Base-by-base conservation (phyloP, 2,329 filamentous ascomycete genomes). In the Claviceps citrina region DNA sequence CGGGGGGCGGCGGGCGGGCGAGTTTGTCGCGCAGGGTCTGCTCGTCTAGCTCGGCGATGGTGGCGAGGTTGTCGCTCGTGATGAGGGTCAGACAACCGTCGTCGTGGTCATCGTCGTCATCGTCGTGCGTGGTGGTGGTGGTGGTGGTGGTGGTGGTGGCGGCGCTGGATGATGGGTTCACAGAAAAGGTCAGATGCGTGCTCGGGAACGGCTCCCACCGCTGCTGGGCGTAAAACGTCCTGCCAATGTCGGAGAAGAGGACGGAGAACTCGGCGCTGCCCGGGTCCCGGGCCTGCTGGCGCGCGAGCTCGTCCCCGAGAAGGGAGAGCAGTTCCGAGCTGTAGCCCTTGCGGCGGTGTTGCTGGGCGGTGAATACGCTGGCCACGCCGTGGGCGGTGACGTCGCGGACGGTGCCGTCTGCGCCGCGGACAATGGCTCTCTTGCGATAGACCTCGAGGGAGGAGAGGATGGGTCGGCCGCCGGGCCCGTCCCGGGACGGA, bases 221-320 rank as follows among this genome's bases (percentile, higher is more conserved):
- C 46, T 76, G 68, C 25, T 66, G 68, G 3, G 80, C 73, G 61
- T 95, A 95, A 60, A 86, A 95, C 30, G 65, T 64, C 65, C 84
- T 81, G 16, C 87, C 84, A 47, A 93, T 86, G 51, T 93, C 84
- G 7, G 85, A 93, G 59, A 78, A 94, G 7, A 95, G 67, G 7
- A 93, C 72, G 1, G 83, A 87, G 58, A 89, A 91, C 12, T 59
- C 46, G 56, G 67, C 54, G 38, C 63, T 60, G 20, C 52, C 49
- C n/a, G 51, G 36, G 19, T 52, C 28, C 47, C 52, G 38, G 2
- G 47, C 46, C 31, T 60, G 49, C 28, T 46, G 45, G 1, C 39
- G 39, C 12, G 47, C 47, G 19, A 75, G 55, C 27, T 49, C 47
- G 7, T 52, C 46, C 12, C 71, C 76, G 27, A 91, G 55, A 49